Evolutionary conservation across 2,329 filamentous ascomycete genomes (phyloP), one percentile per base, ranked within the genome.

Genomic region (Colletotrichum chrysophilum): DNA sequence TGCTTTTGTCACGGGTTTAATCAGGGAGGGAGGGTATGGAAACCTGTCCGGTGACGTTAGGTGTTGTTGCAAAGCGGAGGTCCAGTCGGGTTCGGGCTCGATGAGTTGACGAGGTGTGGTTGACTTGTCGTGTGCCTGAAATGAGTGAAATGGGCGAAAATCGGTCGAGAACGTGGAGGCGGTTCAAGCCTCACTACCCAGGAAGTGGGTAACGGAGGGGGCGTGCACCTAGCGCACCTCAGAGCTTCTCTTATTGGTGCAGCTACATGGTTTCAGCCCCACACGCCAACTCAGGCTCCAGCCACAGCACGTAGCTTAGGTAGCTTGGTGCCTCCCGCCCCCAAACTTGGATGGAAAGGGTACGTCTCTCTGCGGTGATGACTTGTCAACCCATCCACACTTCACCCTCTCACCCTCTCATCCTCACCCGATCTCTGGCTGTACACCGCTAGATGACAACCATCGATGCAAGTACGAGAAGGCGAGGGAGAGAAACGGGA

Each of bases 161-260:
- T 72, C 56, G 36, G 69, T 75, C 73, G 24, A 62, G 68, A 68
- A 73, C 70, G 69, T 62, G 62, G 69, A 64, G 62, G 64, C 43
- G 60, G 65, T 65, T 68, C 70, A 73, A 73, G 73, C 70, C 73
- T 75, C 73, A 73, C 32, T 65, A 56, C 70, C 71, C 73, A 75
- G 58, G 56, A 75, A 61, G 58, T 60, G 73, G 73, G 73, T 68
- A 75, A 73, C 26, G 73, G 70, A 73, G 73, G 73, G 73, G 73
- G 73, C 28, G 73, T 75, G 64, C 6, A 30, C 34, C 7, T 73
- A 75, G 32, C 3, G 21, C 26, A 5, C 28, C 6, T 12, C 10
- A 32, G 21, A 52, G 10, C 26, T 14, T 13, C 30, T 34, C 12
- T 12, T 26, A 64, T 64, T 70, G 66, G 48, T 36, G 30, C 32